phyloP scores from a whole-genome alignment of 805 yeast species.

The Kluyveromyces dobzhanskii region DNA sequence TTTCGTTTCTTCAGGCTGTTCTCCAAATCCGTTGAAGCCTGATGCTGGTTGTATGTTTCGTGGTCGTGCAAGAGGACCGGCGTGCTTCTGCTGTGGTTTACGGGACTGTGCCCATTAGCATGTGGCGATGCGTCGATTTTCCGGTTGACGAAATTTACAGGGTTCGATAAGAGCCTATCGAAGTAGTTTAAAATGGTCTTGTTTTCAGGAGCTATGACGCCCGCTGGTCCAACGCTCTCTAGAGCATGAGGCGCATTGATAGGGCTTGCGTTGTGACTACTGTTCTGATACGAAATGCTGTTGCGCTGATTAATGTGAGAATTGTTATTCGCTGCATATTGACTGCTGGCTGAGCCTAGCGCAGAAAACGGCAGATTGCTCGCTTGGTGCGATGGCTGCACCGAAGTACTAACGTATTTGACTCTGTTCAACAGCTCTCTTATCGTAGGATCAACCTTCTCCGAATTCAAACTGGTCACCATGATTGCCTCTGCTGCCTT shows the following conservation, averaged over 20 bases:
- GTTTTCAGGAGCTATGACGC: conserved; percentile 7
- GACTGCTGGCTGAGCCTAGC: neutral
- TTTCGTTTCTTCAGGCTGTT: conserved; percentile 1
- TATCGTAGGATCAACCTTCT: conserved; percentile 24
- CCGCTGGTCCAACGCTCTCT: neutral
- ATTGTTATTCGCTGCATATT: neutral
- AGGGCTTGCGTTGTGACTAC: neutral
- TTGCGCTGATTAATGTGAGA: neutral
- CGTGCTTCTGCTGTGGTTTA: no score
- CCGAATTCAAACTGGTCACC: conserved; percentile 20
- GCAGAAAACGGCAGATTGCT: neutral
- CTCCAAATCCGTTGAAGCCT: neutral
- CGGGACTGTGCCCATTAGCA: no score
- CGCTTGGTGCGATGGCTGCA: neutral
- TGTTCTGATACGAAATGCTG: neutral
- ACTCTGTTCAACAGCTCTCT: conserved; percentile 22
- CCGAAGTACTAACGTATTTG: conserved; percentile 11
- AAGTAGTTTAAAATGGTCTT: conserved; percentile 9
- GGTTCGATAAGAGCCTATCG: conserved; percentile 8
- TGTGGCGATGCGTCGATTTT: no score
- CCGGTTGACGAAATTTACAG: neutral
- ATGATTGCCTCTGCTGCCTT: conserved; percentile 29
- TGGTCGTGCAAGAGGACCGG: no score
- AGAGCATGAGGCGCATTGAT: no score
- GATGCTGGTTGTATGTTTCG: neutral